Base-by-base conservation (phyloP, 768 basidiomycete species). In the Tylopilus felleus region DNA sequence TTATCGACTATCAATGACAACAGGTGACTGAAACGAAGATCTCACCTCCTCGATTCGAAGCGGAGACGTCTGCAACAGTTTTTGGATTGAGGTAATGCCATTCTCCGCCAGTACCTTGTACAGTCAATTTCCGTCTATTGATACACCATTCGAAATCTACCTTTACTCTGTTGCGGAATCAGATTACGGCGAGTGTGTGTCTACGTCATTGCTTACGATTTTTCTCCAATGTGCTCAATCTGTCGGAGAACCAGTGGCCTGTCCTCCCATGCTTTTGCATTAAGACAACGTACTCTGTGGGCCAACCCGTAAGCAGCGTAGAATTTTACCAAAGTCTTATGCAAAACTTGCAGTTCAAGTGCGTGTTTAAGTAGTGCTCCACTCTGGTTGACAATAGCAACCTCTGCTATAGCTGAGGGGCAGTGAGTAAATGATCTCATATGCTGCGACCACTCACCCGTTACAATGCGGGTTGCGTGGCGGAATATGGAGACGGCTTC, bases 241-340 rank as follows among this genome's bases (percentile, higher is more conserved):
- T 98, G 96, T 14, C 88, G 80, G 50, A 98, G 79, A 8, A 96
- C 87, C 14, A 85, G 74, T 5, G 93, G 84, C 19, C 90, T 75
- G 62, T 93, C 88, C 62, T 98, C 95, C 96, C 96, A 98, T 40
- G 92, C 86, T 61, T 87, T 93, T 5, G 90, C 91, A 49, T 76
- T 80, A 35, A 98, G 64, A 60, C 85, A 88, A 12, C 95, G 85
- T 23, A 87, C 69, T 27, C 93, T 92, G 44, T 42, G 23, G n/a
- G 28, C 14, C 17, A 36, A 43, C 27, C 13, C 4, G 25, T 59
- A 33, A 65, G 42, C 21, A 41, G 23, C n/a, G 29, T 14, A 41
- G 10, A 27, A 23, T n/a, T 52, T 17, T 36, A 10, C 22, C 13
- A 22, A 33, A 33, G 1, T 4, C 12, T 51, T 22, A 12, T 40